These are phyloP conservation scores for Capsicum baccatum DNA, from an alignment of 257 asterid species.

Conservation along the genomic window DNA sequence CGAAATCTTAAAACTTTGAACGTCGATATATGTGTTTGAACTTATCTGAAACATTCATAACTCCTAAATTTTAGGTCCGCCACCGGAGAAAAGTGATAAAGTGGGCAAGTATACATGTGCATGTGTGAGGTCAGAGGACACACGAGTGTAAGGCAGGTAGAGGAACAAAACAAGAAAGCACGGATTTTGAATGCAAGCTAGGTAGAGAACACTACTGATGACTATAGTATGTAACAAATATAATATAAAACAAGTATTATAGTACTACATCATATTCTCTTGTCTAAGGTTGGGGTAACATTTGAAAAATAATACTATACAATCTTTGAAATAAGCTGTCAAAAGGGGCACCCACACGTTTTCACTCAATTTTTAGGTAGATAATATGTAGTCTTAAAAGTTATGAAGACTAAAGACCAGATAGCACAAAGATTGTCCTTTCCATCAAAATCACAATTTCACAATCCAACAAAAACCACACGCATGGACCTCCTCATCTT, in stretches of 20 bases:
- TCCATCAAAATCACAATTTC: constrained; percentile 32
- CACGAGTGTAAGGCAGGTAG: not conserved
- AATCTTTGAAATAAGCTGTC: not conserved
- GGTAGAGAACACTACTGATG: not conserved
- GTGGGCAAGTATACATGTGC: constrained; percentile 26
- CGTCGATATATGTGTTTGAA: no score
- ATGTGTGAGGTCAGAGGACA: constrained; percentile 16
- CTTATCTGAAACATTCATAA: no score
- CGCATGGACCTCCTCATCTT: constrained; percentile 37
- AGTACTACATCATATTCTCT: constrained; percentile 15
- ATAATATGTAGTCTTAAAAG: constrained; percentile 1
- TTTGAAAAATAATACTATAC: constrained; percentile 1
- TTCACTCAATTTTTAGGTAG: not conserved
- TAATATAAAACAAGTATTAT: not conserved
- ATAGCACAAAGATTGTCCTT: constrained; percentile 52
- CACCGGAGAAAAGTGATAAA: not conserved
- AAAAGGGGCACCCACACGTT: constrained; percentile 30
- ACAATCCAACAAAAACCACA: constrained; percentile 28
- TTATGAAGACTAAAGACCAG: constrained; percentile 36
- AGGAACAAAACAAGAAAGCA: not conserved
- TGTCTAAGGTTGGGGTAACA: constrained; percentile 28
- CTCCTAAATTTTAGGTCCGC: no score
- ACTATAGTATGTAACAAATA: not conserved
- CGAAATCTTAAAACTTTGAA: no score
- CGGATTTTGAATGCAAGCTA: constrained; percentile 29